These are phyloP conservation scores for Penicillium subrubescens DNA, from an alignment of 495 filamentous ascomycete species.

Conservation along the genomic window DNA sequence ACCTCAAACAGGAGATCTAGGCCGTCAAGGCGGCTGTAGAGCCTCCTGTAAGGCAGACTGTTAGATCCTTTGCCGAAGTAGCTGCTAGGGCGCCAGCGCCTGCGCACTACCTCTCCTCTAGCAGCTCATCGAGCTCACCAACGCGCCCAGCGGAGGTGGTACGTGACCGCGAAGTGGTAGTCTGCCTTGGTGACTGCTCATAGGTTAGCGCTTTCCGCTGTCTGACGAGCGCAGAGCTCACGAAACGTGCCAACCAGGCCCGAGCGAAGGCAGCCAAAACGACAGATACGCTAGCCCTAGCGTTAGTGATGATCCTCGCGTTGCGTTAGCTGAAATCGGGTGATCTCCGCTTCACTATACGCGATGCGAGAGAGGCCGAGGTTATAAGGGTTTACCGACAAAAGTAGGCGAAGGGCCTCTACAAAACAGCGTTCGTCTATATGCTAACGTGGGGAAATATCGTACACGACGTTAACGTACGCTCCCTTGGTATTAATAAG, in stretches of 20 bases:
- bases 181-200: background rate
- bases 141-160: background rate
- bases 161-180: background rate
- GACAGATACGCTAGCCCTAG: background rate
- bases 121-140: background rate
- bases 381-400: background rate
- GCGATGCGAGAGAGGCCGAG: background rate
- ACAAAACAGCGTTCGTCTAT: background rate
- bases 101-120: background rate
- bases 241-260: background rate
- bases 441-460: slow-evolving; percentile 1
- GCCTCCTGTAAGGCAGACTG: background rate
- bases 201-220: background rate
- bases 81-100: background rate
- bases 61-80: background rate
- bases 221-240: background rate
- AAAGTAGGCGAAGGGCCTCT: background rate
- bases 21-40: background rate
- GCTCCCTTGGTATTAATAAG: background rate
- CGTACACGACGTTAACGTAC: background rate
- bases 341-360: background rate
- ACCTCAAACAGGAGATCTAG: too few relatives aligned
- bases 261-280: background rate
- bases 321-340: slow-evolving; percentile 4
- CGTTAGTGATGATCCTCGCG: background rate